Base-by-base conservation (phyloP, 306 rosid genomes). In the Rosa persica region DNA sequence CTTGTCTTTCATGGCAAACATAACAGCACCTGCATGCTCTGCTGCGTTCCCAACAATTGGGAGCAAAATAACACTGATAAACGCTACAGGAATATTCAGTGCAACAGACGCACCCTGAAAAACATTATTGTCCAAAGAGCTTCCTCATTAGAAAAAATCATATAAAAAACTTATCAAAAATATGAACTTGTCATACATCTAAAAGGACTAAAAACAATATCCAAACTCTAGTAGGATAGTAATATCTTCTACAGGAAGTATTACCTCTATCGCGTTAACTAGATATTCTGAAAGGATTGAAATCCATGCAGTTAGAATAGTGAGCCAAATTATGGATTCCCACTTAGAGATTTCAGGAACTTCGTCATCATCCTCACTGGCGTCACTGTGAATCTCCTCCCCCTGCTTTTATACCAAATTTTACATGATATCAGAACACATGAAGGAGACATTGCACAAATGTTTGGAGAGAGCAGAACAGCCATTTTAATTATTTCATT, bases 241-340 rank as follows among this genome's bases (percentile, higher is more conserved):
- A 43, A 2, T 10, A 57, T 64, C 25, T 60, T 30, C 40, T 48
- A n/a, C 51, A 61, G 40, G 62, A 19, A 1, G 23, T 13, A 11
- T 34, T 71, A 91, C 98, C 98, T 91, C 90, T 66, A 91, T 89
- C 22, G 96, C 92, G 70, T 87, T 84, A 74, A 93, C 96, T 54
- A 89, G 75, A 78, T 93, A 90, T 86, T 90, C 92, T 16, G 93
- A 93, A 71, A 93, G 83, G 84, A 93, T 49, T 4, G 98, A 91
- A 73, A 93, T 86, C 90, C 92, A 86, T 20, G 76, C 86, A 8
- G 96, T 91, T 84, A 93, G 78, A 85, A 93, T 87, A 12, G 71
- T 86, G 77, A 93, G 90, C 98, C 97, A 93, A 70, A 86, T 81
- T 84, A 91, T 48, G 72, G 91, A 85, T 85, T 93, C 98, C 90